Base-by-base conservation (phyloP, 2,329 filamentous ascomycete genomes). In the Arthrobotrys entomopaga region DNA sequence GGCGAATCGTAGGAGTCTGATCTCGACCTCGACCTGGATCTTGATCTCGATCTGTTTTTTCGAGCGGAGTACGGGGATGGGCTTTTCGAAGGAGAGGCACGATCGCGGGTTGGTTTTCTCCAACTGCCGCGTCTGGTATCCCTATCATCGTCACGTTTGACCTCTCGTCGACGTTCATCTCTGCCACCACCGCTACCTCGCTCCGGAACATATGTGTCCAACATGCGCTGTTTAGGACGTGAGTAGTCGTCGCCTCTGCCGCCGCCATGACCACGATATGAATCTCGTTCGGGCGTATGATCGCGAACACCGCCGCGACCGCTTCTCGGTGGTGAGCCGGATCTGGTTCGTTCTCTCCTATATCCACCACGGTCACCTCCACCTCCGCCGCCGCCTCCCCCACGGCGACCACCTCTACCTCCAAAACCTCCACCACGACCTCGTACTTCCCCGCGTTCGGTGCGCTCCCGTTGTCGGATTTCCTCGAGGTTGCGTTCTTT, bases 401-500 rank as follows among this genome's bases (percentile, higher is more conserved):
- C 75, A 43, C 57, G 61, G 43, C 82, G 82, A 8, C 80, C 79
- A 26, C 78, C 77, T 6, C 76, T 77, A 26, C 77, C 74, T 10
- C 83, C 83, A 24, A 84, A 84, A 46, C 84, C 84, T 74, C 86
- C 85, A 72, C 85, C 83, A 54, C 86, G 85, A 63, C 75, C 49
- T 19, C 76, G 78, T 54, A 80, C 78, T 26, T 83, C 83, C 61
- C 80, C 79, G 22, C 83, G 83, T 64, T 74, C 70, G 7, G 42
- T 40, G n/a, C 65, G 60, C 43, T 91, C 89, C 67, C 86, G 85
- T 67, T 90, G 88, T 79, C 91, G 87, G 63, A 92, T 83, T 46
- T 86, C 85, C 76, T 90, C 86, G 48, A 92, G 79, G 60, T 92
- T 89, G 75, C 88, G 88, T 73, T 95, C 91, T 67, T 91, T 88